Base-by-base conservation (phyloP, 1,139 yeast species). In the Kurtzmaniella quercitrusa region DNA sequence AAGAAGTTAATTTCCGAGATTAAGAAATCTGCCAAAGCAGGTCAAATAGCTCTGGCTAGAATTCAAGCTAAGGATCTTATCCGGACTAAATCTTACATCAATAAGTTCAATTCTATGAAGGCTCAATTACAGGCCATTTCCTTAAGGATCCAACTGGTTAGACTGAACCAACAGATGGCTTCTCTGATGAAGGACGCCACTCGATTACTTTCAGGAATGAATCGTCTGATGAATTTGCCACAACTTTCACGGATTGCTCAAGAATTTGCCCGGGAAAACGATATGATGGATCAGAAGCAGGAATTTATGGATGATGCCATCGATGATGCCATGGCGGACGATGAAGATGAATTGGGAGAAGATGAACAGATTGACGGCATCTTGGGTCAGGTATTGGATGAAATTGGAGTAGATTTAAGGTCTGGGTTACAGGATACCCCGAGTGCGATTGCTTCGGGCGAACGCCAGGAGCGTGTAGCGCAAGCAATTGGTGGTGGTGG, bases 221-320 rank as follows among this genome's bases (percentile, higher is more conserved):
- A 93, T 63, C 71, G 82, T 56, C 81, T 82, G 47, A 86, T 91
- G 94, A 93, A 93, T 58, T 66, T 93, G 51, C 97, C 96, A 1
- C 95, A 89, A 52, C 69, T 93, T 50, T 85, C 89, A 46, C 77
- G 85, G 50, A 93, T 94, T 34, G 91, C 97, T 2, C 93, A 89
- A 83, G 98, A 94, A 57, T 93, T 93, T 65, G 96, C 94, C 55
- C 82, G 81, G 57, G 96, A 93, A 60, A 89, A 87, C 63, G 98
- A 93, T 60, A 70, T 94, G 59, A 93, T 93, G 98, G 98, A 93
- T 63, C 98, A 93, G 66, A 85, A 96, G 57, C 98, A 93, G 62
- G 99, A 94, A 59, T 89, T 93, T 79, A 94, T 93, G 88, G 98
- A 93, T 61, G 98, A 93, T 59, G 95, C 96, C 12, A 85, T 94